phyloP scores from a whole-genome alignment of 345 rosid species.

The Rhodamnia argentea region DNA sequence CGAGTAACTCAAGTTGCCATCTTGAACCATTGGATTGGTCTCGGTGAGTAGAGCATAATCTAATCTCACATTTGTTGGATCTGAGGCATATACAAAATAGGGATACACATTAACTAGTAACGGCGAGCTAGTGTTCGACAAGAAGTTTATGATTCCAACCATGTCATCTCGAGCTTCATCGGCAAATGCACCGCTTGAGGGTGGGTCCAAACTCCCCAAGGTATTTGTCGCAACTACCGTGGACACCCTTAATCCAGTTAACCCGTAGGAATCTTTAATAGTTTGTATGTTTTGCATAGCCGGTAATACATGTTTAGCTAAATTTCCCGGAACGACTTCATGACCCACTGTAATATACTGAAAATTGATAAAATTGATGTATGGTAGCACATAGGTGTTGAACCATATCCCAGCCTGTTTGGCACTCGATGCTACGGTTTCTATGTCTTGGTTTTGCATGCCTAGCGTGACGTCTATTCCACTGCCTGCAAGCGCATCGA shows the following conservation, averaged over 20 bases:
- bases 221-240: not conserved
- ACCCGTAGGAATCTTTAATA: too few relatives aligned
- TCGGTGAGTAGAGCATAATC: constrained; percentile 19
- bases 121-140: constrained; percentile 7
- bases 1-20: constrained; percentile 10
- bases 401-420: not conserved
- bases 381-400: not conserved
- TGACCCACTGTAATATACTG: not conserved
- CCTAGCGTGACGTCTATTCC: not conserved
- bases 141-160: not conserved
- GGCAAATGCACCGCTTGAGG: not conserved
- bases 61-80: constrained; percentile 9
- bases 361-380: not conserved
- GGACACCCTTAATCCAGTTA: not conserved
- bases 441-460: not conserved
- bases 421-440: not conserved
- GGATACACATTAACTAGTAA: constrained; percentile 29
- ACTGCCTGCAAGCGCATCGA: not conserved
- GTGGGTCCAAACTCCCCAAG: not conserved
- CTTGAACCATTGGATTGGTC: not conserved
- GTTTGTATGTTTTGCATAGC: not conserved
- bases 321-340: not conserved
- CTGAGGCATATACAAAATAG: constrained; percentile 14
- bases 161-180: not conserved
- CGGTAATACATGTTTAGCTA: not conserved